Evolutionary conservation across 2,329 filamentous ascomycete genomes (phyloP).

Genomic region (Penicillium hordei): DNA sequence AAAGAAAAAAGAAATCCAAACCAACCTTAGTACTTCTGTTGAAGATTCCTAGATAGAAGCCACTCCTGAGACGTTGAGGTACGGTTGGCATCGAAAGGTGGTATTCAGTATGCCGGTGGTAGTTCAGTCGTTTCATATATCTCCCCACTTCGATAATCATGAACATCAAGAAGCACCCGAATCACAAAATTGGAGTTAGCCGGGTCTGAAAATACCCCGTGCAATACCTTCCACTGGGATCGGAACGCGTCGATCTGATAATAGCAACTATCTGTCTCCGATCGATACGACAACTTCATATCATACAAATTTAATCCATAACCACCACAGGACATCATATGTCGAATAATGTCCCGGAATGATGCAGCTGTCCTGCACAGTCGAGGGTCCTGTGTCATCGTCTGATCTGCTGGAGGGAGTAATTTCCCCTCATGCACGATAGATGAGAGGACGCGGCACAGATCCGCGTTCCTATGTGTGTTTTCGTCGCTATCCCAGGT

Average conservation of each 20-base stretch:
- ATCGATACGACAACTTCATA: not conserved
- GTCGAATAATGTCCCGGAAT: not conserved
- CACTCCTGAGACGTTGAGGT: not conserved
- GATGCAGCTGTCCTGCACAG: not conserved
- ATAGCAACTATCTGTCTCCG: not conserved
- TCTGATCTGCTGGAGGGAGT: not conserved
- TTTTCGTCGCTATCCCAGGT: not conserved
- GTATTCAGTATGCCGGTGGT: not conserved
- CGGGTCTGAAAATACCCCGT: not conserved
- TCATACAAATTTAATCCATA: not conserved
- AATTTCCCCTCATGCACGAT: not conserved
- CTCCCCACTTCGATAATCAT: not conserved
- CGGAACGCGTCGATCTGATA: not conserved
- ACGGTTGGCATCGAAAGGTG: not conserved
- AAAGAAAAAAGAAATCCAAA: no score
- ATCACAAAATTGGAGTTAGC: slow-evolving; percentile 1
- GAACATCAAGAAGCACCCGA: not conserved
- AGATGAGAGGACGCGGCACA: not conserved
- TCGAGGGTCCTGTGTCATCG: not conserved
- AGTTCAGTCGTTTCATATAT: slow-evolving; percentile 1
- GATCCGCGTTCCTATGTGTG: not conserved
- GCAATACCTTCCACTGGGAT: not conserved
- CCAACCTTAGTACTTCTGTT: not conserved
- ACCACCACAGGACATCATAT: not conserved
- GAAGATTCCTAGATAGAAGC: not conserved